Percentiles rank a stretch among this genome's conserved stretches.
phyloP scores from a whole-genome alignment of 176 grass and related monocot species.

The Bonia amplexicaulis region DNA sequence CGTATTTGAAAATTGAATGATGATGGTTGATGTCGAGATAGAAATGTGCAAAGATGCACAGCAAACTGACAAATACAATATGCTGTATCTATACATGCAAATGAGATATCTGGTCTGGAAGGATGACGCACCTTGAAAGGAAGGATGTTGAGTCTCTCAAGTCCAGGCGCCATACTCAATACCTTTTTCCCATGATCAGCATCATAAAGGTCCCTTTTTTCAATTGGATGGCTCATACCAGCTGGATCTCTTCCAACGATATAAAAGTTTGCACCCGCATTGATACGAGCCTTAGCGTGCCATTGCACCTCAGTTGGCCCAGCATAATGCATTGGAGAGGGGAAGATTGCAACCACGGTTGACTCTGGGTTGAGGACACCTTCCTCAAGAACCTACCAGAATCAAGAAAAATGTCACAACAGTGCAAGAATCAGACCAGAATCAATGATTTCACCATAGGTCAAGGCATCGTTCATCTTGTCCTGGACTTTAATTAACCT shows the following conservation, averaged over 20 bases:
- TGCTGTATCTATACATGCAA: not conserved
- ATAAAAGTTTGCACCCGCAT: constrained; percentile 98
- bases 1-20: not conserved
- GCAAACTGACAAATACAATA: not conserved
- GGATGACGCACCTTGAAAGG: constrained; percentile 79
- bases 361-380: constrained; percentile 94
- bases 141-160: constrained; percentile 92
- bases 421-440: not conserved
- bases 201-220: constrained; percentile 95
- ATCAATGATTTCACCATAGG: not conserved
- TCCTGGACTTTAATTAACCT: not conserved
- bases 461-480: not conserved
- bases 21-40: not conserved
- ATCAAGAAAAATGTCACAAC: not conserved
- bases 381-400: constrained; percentile 85
- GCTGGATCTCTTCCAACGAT: constrained; percentile 97
- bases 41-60: not conserved
- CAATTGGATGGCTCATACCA: constrained; percentile 77
- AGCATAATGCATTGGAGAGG: constrained; percentile 97
- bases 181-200: constrained; percentile 98
- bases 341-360: constrained; percentile 93
- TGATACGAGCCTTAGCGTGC: constrained; percentile 96
- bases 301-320: constrained; percentile 97
- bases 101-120: not conserved
- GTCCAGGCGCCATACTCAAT: constrained; percentile 89